phyloP scores from a whole-genome alignment of 768 basidiomycete species.

The Trametes cingulata region DNA sequence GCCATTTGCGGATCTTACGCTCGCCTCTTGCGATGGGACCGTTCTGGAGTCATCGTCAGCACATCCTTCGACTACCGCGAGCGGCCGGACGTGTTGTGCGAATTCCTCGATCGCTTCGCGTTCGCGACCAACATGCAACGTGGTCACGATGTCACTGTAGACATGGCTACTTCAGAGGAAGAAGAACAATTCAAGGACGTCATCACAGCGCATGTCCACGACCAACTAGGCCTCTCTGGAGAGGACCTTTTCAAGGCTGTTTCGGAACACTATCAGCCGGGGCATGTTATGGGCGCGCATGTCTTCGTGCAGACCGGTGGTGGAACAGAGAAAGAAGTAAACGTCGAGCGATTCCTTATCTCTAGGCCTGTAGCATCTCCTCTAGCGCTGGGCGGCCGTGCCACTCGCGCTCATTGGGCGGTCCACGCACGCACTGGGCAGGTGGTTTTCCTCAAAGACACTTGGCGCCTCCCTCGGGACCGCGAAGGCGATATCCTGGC shows the following conservation, averaged over 20 bases:
- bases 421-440: not conserved
- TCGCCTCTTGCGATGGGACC: conserved; percentile 36
- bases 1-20: too few relatives aligned
- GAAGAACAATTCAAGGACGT: not conserved
- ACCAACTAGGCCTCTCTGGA: too few relatives aligned
- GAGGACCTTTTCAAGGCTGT: not conserved
- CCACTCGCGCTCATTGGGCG: conserved; percentile 10
- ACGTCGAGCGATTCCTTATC: not conserved
- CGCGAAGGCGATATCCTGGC: not conserved
- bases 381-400: not conserved
- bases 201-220: too few relatives aligned
- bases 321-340: not conserved
- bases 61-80: conserved; percentile 27
- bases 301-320: not conserved
- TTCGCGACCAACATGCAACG: conserved; percentile 16
- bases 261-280: not conserved
- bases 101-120: conserved; percentile 35
- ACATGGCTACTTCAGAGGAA: not conserved
- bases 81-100: conserved; percentile 23
- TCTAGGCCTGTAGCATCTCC: conserved; percentile 1
- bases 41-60: conserved; percentile 34
- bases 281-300: not conserved
- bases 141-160: conserved; percentile 25
- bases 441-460: conserved; percentile 11
- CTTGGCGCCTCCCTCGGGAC: not conserved